phyloP scores from a whole-genome alignment of 345 rosid species.

The Dimocarpus longan region DNA sequence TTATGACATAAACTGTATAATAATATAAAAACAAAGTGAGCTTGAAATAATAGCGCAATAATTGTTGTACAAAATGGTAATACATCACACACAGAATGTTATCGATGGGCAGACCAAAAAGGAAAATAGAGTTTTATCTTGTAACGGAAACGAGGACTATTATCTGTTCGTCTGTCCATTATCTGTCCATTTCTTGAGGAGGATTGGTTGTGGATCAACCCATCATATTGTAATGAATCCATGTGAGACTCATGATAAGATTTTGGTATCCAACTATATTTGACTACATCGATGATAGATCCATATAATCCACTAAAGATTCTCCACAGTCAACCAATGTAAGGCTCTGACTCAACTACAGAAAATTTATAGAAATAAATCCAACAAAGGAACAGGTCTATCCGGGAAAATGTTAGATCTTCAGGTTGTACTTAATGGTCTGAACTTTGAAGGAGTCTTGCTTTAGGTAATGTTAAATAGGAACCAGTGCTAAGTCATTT shows the following conservation, averaged over 20 bases:
- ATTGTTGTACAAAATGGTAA: background rate
- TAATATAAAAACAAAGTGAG: background rate
- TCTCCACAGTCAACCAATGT: background rate
- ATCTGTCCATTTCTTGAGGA: background rate
- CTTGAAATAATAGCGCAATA: background rate
- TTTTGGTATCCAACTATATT: background rate
- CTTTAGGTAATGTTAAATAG: no score
- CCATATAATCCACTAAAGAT: background rate
- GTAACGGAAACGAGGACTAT: no score
- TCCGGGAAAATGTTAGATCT: no score
- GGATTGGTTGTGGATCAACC: background rate
- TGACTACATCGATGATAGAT: background rate
- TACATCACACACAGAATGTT: background rate
- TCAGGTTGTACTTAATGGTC: no score
- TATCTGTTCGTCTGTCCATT: no score
- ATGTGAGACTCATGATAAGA: background rate
- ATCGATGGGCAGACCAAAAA: no score
- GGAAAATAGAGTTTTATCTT: no score
- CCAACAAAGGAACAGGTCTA: no score
- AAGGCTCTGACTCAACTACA: background rate
- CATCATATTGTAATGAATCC: background rate
- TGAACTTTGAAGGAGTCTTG: no score
- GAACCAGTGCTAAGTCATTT: no score
- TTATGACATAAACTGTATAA: no score
- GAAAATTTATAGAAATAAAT: background rate